Evolutionary conservation across 1,139 yeast genomes (phyloP), one percentile per base, ranked within the genome.

Genomic region (Candida labiduridarum): DNA sequence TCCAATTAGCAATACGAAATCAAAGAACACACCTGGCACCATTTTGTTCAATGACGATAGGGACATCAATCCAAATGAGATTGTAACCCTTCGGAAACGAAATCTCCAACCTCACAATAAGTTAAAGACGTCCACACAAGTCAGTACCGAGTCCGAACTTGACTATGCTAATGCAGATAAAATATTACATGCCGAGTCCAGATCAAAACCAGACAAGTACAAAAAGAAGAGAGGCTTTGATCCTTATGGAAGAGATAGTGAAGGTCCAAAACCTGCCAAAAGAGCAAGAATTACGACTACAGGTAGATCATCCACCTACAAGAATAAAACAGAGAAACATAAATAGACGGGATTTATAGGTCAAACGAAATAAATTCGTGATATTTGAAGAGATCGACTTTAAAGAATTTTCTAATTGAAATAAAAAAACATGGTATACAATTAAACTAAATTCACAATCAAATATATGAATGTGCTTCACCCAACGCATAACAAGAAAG

Each of bases 211-310:
- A 10, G 59, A 59, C 40, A 62, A 58, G 16, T 59, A 60, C 46
- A 80, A 76, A 60, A 40, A 40, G 31, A 80, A 79, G 61, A 74
- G 79, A 52, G 69, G 79, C 2, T 86, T 83, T 57, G 87, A 86
- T 66, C 91, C 92, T 2, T 85, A 84, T 58, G 64, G 74, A 6
- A 65, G 63, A 49, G 73, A 71, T 6, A 69, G 74, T 34, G 71
- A 69, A 34, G 85, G 83, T 4, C 87, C 86, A 8, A 68, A 67
- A 57, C 75, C 79, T 9, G 78, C 79, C 2, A 83, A 80, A 65
- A 77, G 71, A 57, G 64, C 69, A 29, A 72, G 67, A 53, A 66
- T 69, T 41, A 58, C 67, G 41, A 72, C 74, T 7, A 56, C 65
- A 45, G 85, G 85, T 22, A 80, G 74, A 55, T 74, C 81, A 9